Evolutionary conservation across 2,329 filamentous ascomycete genomes (phyloP).

Genomic region (Alternaria tenuissima): DNA sequence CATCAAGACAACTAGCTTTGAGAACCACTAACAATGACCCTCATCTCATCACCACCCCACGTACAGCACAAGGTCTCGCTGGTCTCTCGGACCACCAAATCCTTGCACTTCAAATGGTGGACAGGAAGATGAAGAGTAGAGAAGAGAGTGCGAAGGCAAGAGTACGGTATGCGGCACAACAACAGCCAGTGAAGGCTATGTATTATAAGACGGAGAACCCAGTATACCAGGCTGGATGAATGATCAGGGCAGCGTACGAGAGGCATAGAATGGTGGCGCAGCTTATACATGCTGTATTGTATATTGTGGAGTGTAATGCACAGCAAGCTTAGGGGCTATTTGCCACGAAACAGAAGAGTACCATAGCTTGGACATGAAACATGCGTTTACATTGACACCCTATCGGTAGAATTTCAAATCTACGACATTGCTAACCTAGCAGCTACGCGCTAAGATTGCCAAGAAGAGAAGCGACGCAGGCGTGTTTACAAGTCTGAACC

Average conservation of each 20-base stretch:
- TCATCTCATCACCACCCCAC: not conserved
- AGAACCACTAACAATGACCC: not conserved
- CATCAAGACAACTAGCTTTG: not conserved
- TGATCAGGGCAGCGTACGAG: not conserved
- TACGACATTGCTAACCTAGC: not conserved
- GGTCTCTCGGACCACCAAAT: not conserved
- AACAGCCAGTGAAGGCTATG: constrained; percentile 5
- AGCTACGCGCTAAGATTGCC: not conserved
- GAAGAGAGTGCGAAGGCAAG: constrained; percentile 1
- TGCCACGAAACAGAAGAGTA: no score
- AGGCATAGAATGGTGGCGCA: no score
- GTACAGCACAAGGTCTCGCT: not conserved
- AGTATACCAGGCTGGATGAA: constrained; percentile 13
- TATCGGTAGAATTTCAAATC: no score
- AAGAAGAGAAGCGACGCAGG: no score
- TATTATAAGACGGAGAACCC: constrained; percentile 16
- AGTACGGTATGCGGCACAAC: not conserved
- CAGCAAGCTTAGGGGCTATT: not conserved
- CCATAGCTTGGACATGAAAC: no score
- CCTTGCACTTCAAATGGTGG: not conserved
- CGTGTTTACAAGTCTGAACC: no score
- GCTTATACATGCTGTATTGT: not conserved
- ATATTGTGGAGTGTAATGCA: not conserved
- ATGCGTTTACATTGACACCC: no score
- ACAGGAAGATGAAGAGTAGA: constrained; percentile 8